phyloP scores from a whole-genome alignment of 164 flowering plant species.

The Pachysandra terminalis region DNA sequence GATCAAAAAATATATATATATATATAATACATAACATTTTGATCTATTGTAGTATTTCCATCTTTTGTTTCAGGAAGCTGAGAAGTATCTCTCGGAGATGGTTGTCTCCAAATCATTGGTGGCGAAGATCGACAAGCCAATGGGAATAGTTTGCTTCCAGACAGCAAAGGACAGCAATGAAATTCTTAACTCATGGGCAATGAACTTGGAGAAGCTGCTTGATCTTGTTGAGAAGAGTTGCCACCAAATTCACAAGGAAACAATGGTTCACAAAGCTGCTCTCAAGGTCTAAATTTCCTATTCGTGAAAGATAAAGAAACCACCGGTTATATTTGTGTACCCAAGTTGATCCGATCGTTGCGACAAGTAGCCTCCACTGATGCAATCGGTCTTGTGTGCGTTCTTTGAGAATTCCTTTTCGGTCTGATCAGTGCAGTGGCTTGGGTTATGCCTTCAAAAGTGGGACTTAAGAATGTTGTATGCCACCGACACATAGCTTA shows the following conservation, averaged over 20 bases:
- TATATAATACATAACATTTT: neutral
- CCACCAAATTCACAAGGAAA: no score
- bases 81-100: conserved; percentile 89
- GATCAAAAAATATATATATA: no score
- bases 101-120: conserved; percentile 72
- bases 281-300: conserved; percentile 54
- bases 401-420: no score
- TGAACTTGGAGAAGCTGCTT: conserved; percentile 88
- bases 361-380: no score
- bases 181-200: conserved; percentile 85
- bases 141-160: no score
- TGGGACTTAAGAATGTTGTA: conserved; percentile 8
- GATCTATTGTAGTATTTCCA: neutral
- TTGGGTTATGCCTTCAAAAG: conserved; percentile 3
- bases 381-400: no score
- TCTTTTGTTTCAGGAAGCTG: conserved; percentile 66
- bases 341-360: no score
- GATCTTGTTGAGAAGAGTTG: conserved; percentile 97
- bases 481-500: conserved; percentile 12
- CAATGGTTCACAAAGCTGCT: conserved; percentile 85
- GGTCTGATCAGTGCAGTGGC: no score
- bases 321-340: no score
- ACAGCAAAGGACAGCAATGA: conserved; percentile 86
- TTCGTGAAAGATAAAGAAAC: no score
- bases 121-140: conserved; percentile 91